Evolutionary conservation across 1,139 yeast genomes (phyloP), one percentile per base, ranked within the genome.

Genomic region (Hyphopichia buzzinii): DNA sequence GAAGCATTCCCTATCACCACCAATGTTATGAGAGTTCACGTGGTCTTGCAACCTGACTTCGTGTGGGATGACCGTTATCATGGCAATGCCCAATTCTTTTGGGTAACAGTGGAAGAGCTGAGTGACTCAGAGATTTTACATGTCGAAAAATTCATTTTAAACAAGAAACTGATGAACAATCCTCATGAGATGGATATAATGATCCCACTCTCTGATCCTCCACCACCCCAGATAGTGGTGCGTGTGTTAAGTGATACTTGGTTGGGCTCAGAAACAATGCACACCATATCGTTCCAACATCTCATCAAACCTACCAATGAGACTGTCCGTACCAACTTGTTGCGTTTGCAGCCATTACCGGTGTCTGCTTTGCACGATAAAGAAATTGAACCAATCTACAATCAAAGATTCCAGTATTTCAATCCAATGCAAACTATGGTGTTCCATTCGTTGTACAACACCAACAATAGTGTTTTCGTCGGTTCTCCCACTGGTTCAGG

Each of bases 401-500:
- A 65, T 2, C 42, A 60, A 5, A 79, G 77, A 44, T 92, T 92
- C 68, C 77, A 77, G 38, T 92, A 86, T 58, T 94, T 94, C 72
- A 94, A 94, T 55, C 98, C 98, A 4, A 90, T 94, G 96, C 98
- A 94, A 62, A 90, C 97, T 0, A 92, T 92, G 97, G 79, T 85
- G 0, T 94, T 94, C 62, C 96, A 90, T 54, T 78, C 96, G 0
- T 64, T 94, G 30, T 94, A 90, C 60, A 83, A 92, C 55, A 65
- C 84, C 2, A 79, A 84, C 45, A 76, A 83, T 3, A 86, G 86
- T 57, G 90, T 84, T 0, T 85, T 94, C 59, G 87, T 94, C 30
- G 99, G 99, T 11, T 90, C 97, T 0, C 99, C 99, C 3, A 94
- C 98, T 2, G 98, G 98, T 22, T 92, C 98, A 0, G 99, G 99